Base-by-base conservation (phyloP, 1,139 yeast genomes). In the Yamadazyma blattariae region DNA sequence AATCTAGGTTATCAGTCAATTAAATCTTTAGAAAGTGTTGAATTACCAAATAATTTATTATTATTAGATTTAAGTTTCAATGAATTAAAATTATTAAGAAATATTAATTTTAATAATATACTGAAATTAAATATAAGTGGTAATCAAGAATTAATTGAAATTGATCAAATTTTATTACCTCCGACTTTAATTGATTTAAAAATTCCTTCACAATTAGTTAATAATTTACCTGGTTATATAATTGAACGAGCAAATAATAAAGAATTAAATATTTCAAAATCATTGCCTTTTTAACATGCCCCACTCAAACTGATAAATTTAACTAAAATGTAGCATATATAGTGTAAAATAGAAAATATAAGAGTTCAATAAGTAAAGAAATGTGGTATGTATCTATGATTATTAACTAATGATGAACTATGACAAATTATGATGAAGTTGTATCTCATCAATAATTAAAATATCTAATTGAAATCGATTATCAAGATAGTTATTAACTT, bases 1-100 rank as follows among this genome's bases (percentile, higher is more conserved):
- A 63, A 61, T 34, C 45, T 70, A 13, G 71, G 67, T 5, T 67
- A 67, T 40, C 75, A 70, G 40, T 57, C 66, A 16, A 65, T 70
- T 23, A 65, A 61, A 40, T 42, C 59, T 4, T 46, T 70, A 16
- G 76, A 70, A 45, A 52, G 63, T 6, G 50, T 65, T 35, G 74
- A 69, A 34, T 67, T 70, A 30, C 75, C 76, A 0, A 40, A 43
- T 13, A 48, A 52, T 13, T 51, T 70, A 35, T 54, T 55, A 29
- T 50, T 56, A 19, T 51, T 70, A 25, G 59, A 67, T 40, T 50
- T 69, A 36, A 61, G 67, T 9, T 64, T 65, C 45, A 70, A 70
- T 45, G 75, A 67, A 36, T 44, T 70, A 27, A 60, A 59, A 30
- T 47, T 63, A n/a, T 52, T 69, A 15, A 49, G 71, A 30, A 67